Percentiles rank a stretch among this genome's conserved stretches.
Evolutionary conservation across 1,284 basidiomycete genomes (phyloP).

Genomic region (Ceraceosorus guamensis): DNA sequence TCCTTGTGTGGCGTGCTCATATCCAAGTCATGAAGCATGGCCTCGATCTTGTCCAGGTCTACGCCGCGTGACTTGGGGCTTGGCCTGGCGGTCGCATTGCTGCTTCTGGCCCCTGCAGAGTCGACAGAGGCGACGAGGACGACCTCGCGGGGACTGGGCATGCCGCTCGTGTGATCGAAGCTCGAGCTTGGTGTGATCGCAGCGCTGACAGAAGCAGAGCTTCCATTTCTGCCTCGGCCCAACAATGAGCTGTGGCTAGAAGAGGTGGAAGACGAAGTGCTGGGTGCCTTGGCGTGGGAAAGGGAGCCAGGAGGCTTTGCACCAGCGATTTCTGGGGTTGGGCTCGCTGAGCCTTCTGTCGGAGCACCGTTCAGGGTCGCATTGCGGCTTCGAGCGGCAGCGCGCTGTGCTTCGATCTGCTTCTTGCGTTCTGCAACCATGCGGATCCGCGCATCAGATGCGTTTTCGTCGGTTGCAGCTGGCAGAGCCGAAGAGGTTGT

Average conservation of each 20-base stretch:
- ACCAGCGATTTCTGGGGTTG: too few species aligned
- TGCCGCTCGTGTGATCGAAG: constrained; percentile 15
- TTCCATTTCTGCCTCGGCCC: not conserved
- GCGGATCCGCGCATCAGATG: not conserved
- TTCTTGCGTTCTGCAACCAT: constrained; percentile 13
- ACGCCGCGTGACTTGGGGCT: not conserved
- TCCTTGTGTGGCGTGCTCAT: too few species aligned
- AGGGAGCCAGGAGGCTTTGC: too few species aligned
- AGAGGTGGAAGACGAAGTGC: constrained; percentile 21
- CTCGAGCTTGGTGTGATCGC: constrained; percentile 31
- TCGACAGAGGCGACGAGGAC: not conserved
- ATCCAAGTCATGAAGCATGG: constrained; percentile 24
- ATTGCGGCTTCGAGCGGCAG: constrained; percentile 9
- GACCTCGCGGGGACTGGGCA: not conserved
- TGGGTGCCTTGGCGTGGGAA: not conserved
- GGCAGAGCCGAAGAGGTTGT: not conserved
- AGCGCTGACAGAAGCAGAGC: not conserved
- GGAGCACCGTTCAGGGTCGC: not conserved
- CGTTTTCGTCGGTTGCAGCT: not conserved
- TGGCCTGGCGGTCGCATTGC: not conserved
- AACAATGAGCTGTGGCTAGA: constrained; percentile 5
- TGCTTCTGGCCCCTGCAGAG: not conserved
- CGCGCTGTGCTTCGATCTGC: constrained; percentile 29
- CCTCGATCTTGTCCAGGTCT: constrained; percentile 26
- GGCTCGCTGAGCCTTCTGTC: too few species aligned